Conservation (phyloP, 148 eudicot genomes). For the Agrostemma githago region DNA sequence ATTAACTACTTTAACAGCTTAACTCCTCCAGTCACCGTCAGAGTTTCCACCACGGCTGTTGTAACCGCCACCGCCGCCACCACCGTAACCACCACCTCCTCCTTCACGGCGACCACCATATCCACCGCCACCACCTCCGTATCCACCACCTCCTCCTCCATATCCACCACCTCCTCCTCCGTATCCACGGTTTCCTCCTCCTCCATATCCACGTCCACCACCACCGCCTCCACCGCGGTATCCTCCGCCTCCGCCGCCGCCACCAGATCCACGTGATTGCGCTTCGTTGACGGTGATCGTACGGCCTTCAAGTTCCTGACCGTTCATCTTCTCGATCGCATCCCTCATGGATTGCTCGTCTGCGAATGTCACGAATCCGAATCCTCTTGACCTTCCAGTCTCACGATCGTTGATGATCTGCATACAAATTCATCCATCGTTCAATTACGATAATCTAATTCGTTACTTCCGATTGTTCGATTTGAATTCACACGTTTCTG, state of each 20-base stretch:
- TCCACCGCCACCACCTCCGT: slow-evolving; percentile 11
- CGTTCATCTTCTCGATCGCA: slow-evolving; percentile 77
- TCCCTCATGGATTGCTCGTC: slow-evolving; percentile 58
- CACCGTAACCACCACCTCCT: slow-evolving; percentile 21
- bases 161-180: slow-evolving; percentile 27
- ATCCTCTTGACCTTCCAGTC: slow-evolving; percentile 82
- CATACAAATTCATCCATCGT: neutral
- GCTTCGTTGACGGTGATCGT: slow-evolving; percentile 85
- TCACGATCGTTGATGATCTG: slow-evolving; percentile 81
- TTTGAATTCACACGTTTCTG: neutral
- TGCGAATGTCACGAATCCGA: slow-evolving; percentile 75
- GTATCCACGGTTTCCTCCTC: slow-evolving; percentile 22
- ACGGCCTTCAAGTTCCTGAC: slow-evolving; percentile 68
- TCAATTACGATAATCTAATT: slow-evolving; percentile 15
- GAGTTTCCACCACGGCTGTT: slow-evolving; percentile 23
- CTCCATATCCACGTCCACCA: slow-evolving; percentile 21
- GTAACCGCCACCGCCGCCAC: slow-evolving; percentile 6
- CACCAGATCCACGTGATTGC: slow-evolving; percentile 75
- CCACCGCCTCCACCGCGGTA: slow-evolving; percentile 25
- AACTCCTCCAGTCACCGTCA: slow-evolving; percentile 55
- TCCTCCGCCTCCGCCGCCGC: slow-evolving; percentile 36
- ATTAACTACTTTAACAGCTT: neutral
- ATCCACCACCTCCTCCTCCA: slow-evolving; percentile 25
- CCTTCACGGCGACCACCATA: slow-evolving; percentile 15
- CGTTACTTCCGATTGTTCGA: neutral